Conservation (phyloP, 2,329 filamentous ascomycete genomes). For the Sporothrix globosa region DNA sequence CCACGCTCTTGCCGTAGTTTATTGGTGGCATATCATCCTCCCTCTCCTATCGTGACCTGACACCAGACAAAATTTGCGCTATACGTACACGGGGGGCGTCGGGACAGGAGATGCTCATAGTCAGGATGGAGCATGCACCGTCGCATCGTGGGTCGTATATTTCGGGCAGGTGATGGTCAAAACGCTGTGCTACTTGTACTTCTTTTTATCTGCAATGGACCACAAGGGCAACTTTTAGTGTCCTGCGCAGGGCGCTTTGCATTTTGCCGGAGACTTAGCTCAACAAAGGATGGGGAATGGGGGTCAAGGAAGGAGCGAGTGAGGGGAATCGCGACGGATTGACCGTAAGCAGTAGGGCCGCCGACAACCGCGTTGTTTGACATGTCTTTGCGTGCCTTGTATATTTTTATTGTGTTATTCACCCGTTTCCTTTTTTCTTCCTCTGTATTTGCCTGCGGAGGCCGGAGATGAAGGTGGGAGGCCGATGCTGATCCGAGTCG, state of each 20-base stretch:
- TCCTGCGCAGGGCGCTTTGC: slow-evolving; percentile 16
- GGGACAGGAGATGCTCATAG: not conserved
- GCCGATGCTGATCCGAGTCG: slow-evolving; percentile 23
- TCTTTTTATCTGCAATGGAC: not conserved
- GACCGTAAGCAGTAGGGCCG: slow-evolving; percentile 4
- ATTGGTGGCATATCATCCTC: slow-evolving; percentile 25
- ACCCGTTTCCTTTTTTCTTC: not conserved
- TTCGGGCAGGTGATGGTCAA: slow-evolving; percentile 16
- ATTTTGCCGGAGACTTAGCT: slow-evolving; percentile 18
- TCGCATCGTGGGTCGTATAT: slow-evolving; percentile 2
- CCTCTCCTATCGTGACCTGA: not conserved
- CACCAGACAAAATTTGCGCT: not conserved
- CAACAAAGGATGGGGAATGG: slow-evolving; percentile 13
- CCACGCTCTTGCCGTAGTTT: not conserved
- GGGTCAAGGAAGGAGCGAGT: not conserved
- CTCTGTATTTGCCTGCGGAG: not conserved
- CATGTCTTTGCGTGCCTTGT: not conserved
- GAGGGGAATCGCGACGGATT: slow-evolving; percentile 4
- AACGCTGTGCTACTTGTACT: not conserved
- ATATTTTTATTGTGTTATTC: not conserved
- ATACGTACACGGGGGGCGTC: slow-evolving; percentile 6
- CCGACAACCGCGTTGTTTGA: not conserved
- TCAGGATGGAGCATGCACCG: slow-evolving; percentile 20
- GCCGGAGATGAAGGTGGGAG: slow-evolving; percentile 21
- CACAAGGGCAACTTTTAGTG: slow-evolving; percentile 5